Conservation (phyloP, 108 stramenopile genomes). For the Skeletonema tropicum region DNA sequence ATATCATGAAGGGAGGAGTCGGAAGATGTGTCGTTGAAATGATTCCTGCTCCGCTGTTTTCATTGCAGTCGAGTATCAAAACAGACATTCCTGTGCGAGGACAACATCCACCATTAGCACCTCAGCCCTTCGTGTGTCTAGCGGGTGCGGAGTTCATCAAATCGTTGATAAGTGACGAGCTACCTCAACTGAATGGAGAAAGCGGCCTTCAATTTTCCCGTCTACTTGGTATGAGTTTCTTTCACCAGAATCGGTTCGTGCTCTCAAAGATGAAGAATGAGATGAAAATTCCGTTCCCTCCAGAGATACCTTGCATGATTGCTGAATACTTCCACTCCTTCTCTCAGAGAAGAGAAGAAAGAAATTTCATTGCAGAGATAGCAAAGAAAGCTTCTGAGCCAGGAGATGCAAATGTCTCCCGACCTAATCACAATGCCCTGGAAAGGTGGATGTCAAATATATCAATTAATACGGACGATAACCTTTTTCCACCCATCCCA, state of each 20-base stretch:
- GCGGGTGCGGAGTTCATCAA: conserved; percentile 47
- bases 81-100: conserved; percentile 20
- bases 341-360: conserved; percentile 14
- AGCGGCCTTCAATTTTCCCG: conserved; percentile 10
- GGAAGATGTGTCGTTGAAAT: conserved; percentile 64
- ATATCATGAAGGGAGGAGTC: conserved; percentile 50
- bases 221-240: conserved; percentile 45
- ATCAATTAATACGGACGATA: neutral
- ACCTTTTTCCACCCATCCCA: conserved; percentile 37
- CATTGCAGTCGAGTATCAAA: conserved; percentile 10
- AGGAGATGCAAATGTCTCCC: neutral
- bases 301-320: conserved; percentile 40
- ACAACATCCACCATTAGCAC: conserved; percentile 42
- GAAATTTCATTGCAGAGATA: neutral
- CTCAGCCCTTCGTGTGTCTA: conserved; percentile 30
- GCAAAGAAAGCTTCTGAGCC: conserved; percentile 5
- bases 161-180: conserved; percentile 21
- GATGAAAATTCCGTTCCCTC: conserved; percentile 11
- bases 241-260: conserved; percentile 36
- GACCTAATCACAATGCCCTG: conserved; percentile 12
- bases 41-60: conserved; percentile 53
- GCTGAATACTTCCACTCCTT: conserved; percentile 29
- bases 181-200: conserved; percentile 14
- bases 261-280: conserved; percentile 18
- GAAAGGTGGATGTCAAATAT: conserved; percentile 26